Evolutionary conservation across 1,284 basidiomycete species (phyloP), one percentile per base, ranked within the genome.

Genomic region (Puccinia hordei): DNA sequence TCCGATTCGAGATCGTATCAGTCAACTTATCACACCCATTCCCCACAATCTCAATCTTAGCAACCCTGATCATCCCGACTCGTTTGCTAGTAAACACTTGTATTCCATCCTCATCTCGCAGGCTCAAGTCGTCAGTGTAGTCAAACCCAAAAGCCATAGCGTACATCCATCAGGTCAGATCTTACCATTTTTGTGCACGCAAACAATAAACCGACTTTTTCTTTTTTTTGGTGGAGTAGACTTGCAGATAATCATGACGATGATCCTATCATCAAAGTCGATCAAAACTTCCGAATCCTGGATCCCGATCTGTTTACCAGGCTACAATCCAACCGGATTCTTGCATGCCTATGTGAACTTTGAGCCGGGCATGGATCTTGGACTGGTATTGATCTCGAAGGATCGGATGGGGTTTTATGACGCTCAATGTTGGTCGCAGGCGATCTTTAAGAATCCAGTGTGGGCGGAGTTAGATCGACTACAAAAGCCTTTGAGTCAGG

Each of bases 221-320:
- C n/a, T n/a, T n/a, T n/a, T n/a, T 53, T 55, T 49, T 46, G 24
- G 22, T 30, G n/a, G 24, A 61, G 27, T 83, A 49, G 87, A 87
- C 77, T 82, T 87, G 22, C 85, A 85, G 27, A 82, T 87, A 49
- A 83, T 87, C 44, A 83, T 86, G 27, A 85, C 85, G 24, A 86
- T 86, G 0, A 84, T 85, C 79, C 79, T 75, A 33, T 82, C 81
- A 86, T 93, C 86, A 86, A 90, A 73, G 88, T 91, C 57, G 90
- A 90, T 82, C 88, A 93, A 83, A 87, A 88, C 85, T 89, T 88
- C 92, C 6, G 91, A 95, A 27, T 92, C 92, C 5, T 99, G 95
- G 93, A 89, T 98, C 1, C 97, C 97, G 0, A 89, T 99, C 71
- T 99, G 96, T 85, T 89, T 99, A 13, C 96, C 97, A 0, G 95